Conservation (phyloP, 2,329 filamentous ascomycete genomes). For the Sarocladiaceae sp. region DNA sequence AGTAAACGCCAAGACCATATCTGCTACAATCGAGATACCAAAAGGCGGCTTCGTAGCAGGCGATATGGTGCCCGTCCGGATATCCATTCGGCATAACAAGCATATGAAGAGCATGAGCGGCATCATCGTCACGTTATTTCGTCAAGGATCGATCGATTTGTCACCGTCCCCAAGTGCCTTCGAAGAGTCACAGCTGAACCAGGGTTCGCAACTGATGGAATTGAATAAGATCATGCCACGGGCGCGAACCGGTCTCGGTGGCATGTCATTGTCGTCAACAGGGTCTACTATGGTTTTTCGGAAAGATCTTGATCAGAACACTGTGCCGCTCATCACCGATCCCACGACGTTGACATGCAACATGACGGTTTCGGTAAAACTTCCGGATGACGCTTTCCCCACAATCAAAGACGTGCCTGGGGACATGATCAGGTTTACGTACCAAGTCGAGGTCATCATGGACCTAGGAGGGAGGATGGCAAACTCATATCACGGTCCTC, state of each 20-base stretch:
- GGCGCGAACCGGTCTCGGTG: conserved; percentile 80
- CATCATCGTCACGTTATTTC: conserved; percentile 87
- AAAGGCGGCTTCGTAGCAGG: conserved; percentile 83
- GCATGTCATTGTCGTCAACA: conserved; percentile 79
- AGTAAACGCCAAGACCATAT: conserved; percentile 73
- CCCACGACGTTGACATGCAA: conserved; percentile 72
- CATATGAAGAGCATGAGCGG: conserved; percentile 86
- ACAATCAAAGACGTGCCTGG: conserved; percentile 88
- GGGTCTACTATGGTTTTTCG: conserved; percentile 90
- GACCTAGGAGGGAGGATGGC: conserved; percentile 86
- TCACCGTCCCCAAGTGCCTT: conserved; percentile 45
- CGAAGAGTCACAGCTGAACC: background rate
- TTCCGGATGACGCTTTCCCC: conserved; percentile 88
- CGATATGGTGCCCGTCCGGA: conserved; percentile 73
- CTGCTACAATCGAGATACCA: conserved; percentile 76
- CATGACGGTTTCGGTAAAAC: conserved; percentile 76
- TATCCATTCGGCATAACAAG: conserved; percentile 84
- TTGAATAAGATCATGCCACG: conserved; percentile 79
- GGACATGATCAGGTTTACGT: conserved; percentile 92
- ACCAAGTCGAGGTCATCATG: conserved; percentile 87
- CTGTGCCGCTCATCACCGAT: conserved; percentile 84
- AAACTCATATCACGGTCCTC: conserved; percentile 64
- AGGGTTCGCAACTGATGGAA: background rate
- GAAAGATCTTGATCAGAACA: conserved; percentile 87
- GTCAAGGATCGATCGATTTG: conserved; percentile 86